phyloP scores from a whole-genome alignment of 805 yeast species.

The Lipomyces yamadae region DNA sequence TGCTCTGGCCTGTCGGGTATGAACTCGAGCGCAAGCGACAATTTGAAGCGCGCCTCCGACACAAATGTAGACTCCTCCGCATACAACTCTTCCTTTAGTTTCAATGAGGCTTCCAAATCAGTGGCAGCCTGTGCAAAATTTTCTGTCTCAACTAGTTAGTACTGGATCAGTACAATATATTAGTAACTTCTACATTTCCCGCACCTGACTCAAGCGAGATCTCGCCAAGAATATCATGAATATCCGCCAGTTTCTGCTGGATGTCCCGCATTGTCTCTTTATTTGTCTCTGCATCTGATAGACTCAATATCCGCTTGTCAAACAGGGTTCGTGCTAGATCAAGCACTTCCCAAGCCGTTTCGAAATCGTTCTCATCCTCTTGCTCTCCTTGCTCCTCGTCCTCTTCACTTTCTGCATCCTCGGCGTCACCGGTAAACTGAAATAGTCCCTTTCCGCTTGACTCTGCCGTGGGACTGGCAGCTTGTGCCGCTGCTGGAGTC shows the following conservation, averaged over 20 bases:
- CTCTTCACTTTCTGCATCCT: conserved; percentile 41
- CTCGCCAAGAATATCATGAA: conserved; percentile 83
- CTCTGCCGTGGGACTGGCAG: conserved; percentile 42
- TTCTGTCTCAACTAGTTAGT: conserved; percentile 49
- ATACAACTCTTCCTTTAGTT: conserved; percentile 59
- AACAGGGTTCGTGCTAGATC: conserved; percentile 76
- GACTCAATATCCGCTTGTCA: conserved; percentile 51
- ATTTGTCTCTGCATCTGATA: conserved; percentile 33
- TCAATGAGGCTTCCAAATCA: conserved; percentile 66
- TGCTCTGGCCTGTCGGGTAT: conserved; percentile 57
- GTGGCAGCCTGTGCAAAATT: conserved; percentile 77
- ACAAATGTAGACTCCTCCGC: conserved; percentile 54
- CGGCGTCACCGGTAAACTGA: conserved; percentile 39
- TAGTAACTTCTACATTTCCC: neutral
- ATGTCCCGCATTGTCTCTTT: conserved; percentile 44
- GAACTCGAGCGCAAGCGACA: conserved; percentile 79
- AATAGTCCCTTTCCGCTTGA: conserved; percentile 36
- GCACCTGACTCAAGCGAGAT: conserved; percentile 73
- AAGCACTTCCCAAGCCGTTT: conserved; percentile 82
- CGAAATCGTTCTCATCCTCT: conserved; percentile 65
- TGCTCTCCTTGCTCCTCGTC: conserved; percentile 46
- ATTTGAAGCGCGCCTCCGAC: conserved; percentile 80
- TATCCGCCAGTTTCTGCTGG: conserved; percentile 66
- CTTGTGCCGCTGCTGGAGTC: conserved; percentile 36
- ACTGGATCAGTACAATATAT: neutral